phyloP scores from a whole-genome alignment of 192 early-diverging fungal genomes.

The Podila epicladia region DNA sequence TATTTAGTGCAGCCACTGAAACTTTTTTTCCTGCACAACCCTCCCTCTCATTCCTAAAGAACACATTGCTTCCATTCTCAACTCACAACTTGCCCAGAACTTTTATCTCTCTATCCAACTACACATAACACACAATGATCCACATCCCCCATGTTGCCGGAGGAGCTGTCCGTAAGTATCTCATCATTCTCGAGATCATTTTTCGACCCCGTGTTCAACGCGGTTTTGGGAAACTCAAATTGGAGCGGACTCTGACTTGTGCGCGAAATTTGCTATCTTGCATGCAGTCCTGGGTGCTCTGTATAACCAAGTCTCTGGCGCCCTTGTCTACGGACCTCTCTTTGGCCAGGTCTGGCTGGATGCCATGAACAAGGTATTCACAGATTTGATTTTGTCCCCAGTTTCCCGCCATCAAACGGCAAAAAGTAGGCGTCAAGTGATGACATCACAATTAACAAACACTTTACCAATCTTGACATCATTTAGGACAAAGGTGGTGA shows the following conservation, averaged over 20 bases:
- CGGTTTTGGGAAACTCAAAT: no score
- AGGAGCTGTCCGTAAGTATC: slow-evolving; percentile 41
- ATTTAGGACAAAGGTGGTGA: slow-evolving; percentile 43
- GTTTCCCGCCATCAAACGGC: neutral
- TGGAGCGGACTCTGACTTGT: neutral
- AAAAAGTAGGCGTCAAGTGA: neutral
- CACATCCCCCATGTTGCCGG: slow-evolving; percentile 41
- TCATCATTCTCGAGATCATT: neutral
- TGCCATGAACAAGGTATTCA: slow-evolving; percentile 41
- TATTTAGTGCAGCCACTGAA: neutral
- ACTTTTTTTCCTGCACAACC: neutral
- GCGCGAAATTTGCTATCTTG: neutral
- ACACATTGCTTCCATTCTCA: neutral
- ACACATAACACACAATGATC: slow-evolving; percentile 10
- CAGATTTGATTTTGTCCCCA: neutral
- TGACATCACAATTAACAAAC: neutral
- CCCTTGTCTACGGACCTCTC: slow-evolving; percentile 47
- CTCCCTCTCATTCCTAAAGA: neutral
- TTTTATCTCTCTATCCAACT: neutral
- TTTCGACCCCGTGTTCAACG: no score
- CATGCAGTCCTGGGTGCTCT: slow-evolving; percentile 35
- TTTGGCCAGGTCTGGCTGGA: slow-evolving; percentile 46
- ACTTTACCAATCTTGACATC: neutral
- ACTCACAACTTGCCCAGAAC: neutral
- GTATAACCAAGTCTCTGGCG: slow-evolving; percentile 40